Evolutionary conservation across 306 rosid genomes (phyloP), one percentile per base, ranked within the genome.

Genomic region (Ormosia emarginata): DNA sequence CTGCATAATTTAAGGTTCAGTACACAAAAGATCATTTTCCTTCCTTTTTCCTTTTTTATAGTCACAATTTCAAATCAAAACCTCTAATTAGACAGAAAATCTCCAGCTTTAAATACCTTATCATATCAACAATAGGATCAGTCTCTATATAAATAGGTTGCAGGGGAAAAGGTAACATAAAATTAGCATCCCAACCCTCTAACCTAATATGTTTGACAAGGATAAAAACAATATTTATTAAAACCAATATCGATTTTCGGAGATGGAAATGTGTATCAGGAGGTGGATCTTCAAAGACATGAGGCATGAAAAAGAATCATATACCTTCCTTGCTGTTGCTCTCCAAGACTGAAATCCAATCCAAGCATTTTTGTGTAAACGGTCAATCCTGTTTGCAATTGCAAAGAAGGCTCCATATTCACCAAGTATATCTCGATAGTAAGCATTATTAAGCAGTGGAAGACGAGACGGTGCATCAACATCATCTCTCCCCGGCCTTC

Each of bases 301-400:
- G 43, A 75, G 41, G 43, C 17, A 36, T 4, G 41, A 64, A 39
- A 70, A 67, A 49, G 50, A 49, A 32, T 52, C 56, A 78, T 75
- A 74, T 76, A 94, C 98, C 97, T 91, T 96, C 92, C 87, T 90
- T 32, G 97, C 99, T 40, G 97, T 93, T 56, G 96, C 94, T 86
- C 99, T 92, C 99, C 99, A 96, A 67, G 99, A 96, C 63, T 90
- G 97, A 88, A 96, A 96, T 79, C 99, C 99, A 44, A 96, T 94
- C 99, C 99, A 96, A 29, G 98, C 92, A 87, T 92, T 96, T 88
- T 79, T 96, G 89, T 96, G 98, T 67, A 96, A 36, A n/a, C 94
- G 93, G 83, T 96, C 99, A 33, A 94, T 85, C 85, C 85, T 83
- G 79, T 96, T 90, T 37, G 99, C 97, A 77, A 96, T 89, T 39